Conservation (phyloP, 106 monocot species). For the Allium sativum region DNA sequence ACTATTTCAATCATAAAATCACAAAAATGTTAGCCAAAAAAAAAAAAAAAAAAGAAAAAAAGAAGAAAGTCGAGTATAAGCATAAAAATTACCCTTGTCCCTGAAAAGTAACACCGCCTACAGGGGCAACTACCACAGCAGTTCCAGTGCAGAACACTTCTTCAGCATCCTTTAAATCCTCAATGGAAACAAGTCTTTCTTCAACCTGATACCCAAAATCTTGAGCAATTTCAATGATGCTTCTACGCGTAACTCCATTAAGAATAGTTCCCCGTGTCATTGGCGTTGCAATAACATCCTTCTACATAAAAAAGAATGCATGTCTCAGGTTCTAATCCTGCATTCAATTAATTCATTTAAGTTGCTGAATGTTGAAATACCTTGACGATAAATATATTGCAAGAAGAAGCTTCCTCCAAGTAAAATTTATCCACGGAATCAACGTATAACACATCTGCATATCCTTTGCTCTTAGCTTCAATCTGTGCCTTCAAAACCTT, state of each 20-base stretch:
- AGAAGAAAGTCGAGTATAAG: no score
- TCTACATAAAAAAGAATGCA: constrained; percentile 14
- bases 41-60: no score
- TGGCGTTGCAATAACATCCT: constrained; percentile 39
- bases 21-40: no score
- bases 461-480: constrained; percentile 15
- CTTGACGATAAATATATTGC: constrained; percentile 87
- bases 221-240: constrained; percentile 46
- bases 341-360: neutral
- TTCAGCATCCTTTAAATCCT: constrained; percentile 42
- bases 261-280: constrained; percentile 37
- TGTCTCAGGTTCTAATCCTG: neutral
- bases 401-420: constrained; percentile 81
- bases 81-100: constrained; percentile 21
- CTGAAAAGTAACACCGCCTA: constrained; percentile 34
- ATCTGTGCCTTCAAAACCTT: constrained; percentile 24
- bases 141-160: constrained; percentile 66
- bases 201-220: constrained; percentile 44
- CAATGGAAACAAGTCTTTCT: constrained; percentile 44
- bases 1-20: no score
- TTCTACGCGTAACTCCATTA: constrained; percentile 48
- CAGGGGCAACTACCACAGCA: constrained; percentile 51
- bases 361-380: constrained; percentile 12
- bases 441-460: constrained; percentile 24
- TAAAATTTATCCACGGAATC: constrained; percentile 67